A percentile compares a stretch with the other conserved stretches of the same genome.
Conservation (phyloP, 306 rosid species). For the Myrica gale region DNA sequence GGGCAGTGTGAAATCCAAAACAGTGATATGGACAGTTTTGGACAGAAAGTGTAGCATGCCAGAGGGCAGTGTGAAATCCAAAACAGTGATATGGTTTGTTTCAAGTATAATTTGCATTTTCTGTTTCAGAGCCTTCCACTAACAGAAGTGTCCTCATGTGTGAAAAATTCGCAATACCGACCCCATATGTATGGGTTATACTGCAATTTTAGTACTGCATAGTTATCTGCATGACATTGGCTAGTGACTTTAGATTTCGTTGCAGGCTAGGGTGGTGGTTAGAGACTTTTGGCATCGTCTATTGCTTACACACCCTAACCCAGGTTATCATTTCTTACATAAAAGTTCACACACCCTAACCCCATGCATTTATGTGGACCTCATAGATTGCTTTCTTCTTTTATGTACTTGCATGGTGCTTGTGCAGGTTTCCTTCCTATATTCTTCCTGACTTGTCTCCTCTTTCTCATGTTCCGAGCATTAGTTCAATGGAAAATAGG, state of each 20-base stretch:
- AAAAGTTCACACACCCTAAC: neutral
- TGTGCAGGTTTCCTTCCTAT: neutral
- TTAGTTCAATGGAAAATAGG: neutral
- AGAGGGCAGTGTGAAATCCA: slow-evolving; percentile 20
- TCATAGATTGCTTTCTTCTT: neutral
- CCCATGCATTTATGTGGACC: neutral
- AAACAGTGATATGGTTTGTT: slow-evolving; percentile 29
- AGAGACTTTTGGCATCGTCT: no score
- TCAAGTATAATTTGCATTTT: neutral
- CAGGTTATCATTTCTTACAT: no score
- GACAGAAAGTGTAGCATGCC: slow-evolving; percentile 32
- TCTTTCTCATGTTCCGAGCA: neutral
- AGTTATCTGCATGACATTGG: neutral
- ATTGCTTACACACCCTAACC: no score
- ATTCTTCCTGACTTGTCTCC: neutral
- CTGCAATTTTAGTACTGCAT: neutral
- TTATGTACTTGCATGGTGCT: neutral
- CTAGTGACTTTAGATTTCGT: neutral
- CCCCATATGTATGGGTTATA: neutral
- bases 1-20: no score
- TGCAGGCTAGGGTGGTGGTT: neutral
- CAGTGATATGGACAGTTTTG: slow-evolving; percentile 30
- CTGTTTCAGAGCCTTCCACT: neutral
- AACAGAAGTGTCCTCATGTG: neutral
- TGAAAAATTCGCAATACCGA: neutral